These are phyloP conservation scores for Syzygium grande DNA, from an alignment of 345 rosid species.

Conservation along the genomic window DNA sequence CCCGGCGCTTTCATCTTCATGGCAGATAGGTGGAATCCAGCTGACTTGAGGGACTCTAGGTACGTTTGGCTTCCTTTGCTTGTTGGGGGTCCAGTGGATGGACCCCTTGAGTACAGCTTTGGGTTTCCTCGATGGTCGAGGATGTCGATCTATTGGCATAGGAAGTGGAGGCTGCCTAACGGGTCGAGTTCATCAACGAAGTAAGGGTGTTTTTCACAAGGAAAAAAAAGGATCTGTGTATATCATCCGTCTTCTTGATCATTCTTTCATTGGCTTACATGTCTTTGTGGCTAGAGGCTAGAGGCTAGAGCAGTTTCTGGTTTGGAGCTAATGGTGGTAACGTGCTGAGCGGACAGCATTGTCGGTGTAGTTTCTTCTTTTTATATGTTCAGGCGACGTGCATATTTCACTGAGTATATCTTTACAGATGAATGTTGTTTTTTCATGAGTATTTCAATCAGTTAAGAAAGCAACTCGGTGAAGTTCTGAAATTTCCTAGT, in stretches of 20 bases:
- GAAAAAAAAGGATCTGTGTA: neutral
- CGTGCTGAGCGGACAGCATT: neutral
- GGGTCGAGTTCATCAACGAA: neutral
- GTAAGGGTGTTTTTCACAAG: neutral
- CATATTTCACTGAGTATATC: neutral
- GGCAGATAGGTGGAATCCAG: constrained; percentile 97
- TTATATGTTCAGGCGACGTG: neutral
- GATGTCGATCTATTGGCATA: constrained; percentile 84
- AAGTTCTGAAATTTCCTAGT: neutral
- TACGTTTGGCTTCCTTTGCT: constrained; percentile 81
- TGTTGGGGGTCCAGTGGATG: constrained; percentile 68
- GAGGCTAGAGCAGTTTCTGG: neutral
- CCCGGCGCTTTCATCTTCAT: constrained; percentile 66
- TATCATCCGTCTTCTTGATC: neutral
- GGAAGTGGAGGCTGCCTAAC: constrained; percentile 71
- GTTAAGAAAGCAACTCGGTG: neutral
- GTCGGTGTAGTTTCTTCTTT: neutral
- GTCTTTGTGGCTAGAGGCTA: neutral
- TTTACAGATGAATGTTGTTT: neutral
- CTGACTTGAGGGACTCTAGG: constrained; percentile 77
- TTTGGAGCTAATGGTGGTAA: neutral
- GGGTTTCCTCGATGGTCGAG: constrained; percentile 80
- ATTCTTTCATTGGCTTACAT: neutral
- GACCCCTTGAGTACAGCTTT: constrained; percentile 53
- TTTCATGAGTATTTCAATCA: neutral